Conservation (phyloP, 2,329 filamentous ascomycete species). For the Microsporum ferrugineum region DNA sequence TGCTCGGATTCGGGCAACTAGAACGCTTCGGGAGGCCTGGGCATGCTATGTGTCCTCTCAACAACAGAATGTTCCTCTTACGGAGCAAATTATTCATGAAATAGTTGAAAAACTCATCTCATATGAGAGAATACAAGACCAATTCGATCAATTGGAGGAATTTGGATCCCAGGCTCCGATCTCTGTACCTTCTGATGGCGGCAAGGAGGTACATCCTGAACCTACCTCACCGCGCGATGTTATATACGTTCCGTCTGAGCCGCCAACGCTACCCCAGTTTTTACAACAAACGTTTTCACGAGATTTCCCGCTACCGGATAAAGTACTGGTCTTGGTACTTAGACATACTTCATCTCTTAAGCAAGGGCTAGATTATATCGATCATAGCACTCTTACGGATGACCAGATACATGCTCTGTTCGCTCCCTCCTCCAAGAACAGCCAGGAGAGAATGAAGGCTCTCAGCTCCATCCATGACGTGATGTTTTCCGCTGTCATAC, state of each 20-base stretch:
- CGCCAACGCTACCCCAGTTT: slow-evolving; percentile 43
- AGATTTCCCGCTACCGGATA: slow-evolving; percentile 32
- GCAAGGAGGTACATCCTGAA: slow-evolving; percentile 43
- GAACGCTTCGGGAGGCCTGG: slow-evolving; percentile 54
- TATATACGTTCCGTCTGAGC: slow-evolving; percentile 45
- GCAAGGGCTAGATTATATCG: slow-evolving; percentile 35
- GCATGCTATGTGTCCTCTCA: slow-evolving; percentile 50
- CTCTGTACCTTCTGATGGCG: slow-evolving; percentile 43
- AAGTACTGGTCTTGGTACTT: slow-evolving; percentile 42
- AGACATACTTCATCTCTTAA: slow-evolving; percentile 30
- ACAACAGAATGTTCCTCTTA: slow-evolving; percentile 28
- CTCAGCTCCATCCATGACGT: slow-evolving; percentile 24
- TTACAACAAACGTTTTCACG: slow-evolving; percentile 40
- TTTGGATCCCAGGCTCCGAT: neutral
- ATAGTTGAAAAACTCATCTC: slow-evolving; percentile 48
- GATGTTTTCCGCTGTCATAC: slow-evolving; percentile 37
- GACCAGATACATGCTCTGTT: slow-evolving; percentile 17
- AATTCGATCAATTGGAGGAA: neutral
- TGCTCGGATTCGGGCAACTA: slow-evolving; percentile 47
- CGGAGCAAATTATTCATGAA: slow-evolving; percentile 39
- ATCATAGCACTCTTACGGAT: slow-evolving; percentile 25
- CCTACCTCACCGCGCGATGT: slow-evolving; percentile 46
- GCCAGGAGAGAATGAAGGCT: slow-evolving; percentile 7
- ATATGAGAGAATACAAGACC: slow-evolving; percentile 13
- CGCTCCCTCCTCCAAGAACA: neutral